Evolutionary conservation across 371 early-diverging fungal species (phyloP).

Genomic region (Rhizopus arrhizus): DNA sequence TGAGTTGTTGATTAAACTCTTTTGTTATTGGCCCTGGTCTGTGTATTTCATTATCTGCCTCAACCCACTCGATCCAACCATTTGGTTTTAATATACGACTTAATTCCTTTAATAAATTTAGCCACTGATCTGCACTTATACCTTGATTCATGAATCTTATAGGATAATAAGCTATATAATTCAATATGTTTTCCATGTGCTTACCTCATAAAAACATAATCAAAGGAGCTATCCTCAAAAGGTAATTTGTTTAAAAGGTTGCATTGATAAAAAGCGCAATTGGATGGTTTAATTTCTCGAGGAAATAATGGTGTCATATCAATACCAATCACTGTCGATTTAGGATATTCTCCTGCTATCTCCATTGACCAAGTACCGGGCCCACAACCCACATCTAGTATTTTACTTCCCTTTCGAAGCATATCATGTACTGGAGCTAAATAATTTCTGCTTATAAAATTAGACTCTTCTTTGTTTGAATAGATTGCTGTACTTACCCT

Average conservation of each 20-base stretch:
- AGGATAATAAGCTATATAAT: neutral
- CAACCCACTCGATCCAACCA: slow-evolving; percentile 51
- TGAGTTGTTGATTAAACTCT: slow-evolving; percentile 34
- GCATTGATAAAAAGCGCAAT: slow-evolving; percentile 47
- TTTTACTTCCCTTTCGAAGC: slow-evolving; percentile 47
- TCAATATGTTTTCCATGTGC: neutral
- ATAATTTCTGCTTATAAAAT: slow-evolving; percentile 37
- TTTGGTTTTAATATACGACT: slow-evolving; percentile 49
- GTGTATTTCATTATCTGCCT: slow-evolving; percentile 42
- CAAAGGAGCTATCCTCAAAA: slow-evolving; percentile 48
- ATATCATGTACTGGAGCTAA: slow-evolving; percentile 54
- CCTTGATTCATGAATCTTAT: slow-evolving; percentile 43
- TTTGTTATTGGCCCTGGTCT: slow-evolving; percentile 44
- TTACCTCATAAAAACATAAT: slow-evolving; percentile 55
- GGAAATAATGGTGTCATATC: slow-evolving; percentile 48
- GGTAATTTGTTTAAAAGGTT: slow-evolving; percentile 38
- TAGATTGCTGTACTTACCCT: slow-evolving; percentile 33
- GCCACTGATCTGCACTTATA: slow-evolving; percentile 37
- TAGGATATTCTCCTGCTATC: slow-evolving; percentile 60
- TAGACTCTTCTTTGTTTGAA: no score
- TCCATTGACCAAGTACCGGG: slow-evolving; percentile 64
- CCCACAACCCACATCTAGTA: slow-evolving; percentile 60
- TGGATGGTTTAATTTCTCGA: slow-evolving; percentile 45
- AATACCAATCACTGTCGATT: slow-evolving; percentile 55
- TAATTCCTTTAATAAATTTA: slow-evolving; percentile 31